These are phyloP conservation scores for Penicillium sp. DNA, from an alignment of 2,329 filamentous ascomycete species.

Conservation along the genomic window DNA sequence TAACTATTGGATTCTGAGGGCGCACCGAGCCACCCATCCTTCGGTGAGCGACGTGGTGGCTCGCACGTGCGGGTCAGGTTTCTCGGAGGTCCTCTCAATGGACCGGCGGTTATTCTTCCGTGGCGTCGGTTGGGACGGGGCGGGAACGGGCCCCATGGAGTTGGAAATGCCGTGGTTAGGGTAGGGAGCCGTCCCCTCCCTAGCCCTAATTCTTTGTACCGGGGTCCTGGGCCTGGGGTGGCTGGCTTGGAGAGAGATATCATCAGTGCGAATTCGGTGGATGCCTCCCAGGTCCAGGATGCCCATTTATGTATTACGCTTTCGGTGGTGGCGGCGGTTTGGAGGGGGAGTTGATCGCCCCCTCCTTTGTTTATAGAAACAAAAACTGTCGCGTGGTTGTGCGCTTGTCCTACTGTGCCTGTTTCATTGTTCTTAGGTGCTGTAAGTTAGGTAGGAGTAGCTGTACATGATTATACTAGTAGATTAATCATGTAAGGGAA, in stretches of 20 bases:
- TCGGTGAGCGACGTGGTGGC: constrained; percentile 18
- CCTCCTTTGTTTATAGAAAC: not conserved
- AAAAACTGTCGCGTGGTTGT: not conserved
- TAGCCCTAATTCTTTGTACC: not conserved
- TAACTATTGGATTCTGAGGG: constrained; percentile 34
- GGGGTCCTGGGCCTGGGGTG: constrained; percentile 6
- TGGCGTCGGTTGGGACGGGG: constrained; percentile 38
- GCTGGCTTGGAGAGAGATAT: not conserved
- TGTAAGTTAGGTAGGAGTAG: not conserved
- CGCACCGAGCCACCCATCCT: constrained; percentile 34
- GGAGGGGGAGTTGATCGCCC: constrained; percentile 2
- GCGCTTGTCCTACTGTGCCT: not conserved
- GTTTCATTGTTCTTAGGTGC: not conserved
- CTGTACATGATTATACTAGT: not conserved
- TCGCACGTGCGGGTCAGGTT: constrained; percentile 33
- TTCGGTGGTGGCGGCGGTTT: not conserved
- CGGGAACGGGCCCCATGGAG: constrained; percentile 32
- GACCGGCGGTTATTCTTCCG: constrained; percentile 32
- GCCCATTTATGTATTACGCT: not conserved
- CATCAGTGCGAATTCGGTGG: not conserved
- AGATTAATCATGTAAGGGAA: not conserved
- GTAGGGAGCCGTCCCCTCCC: constrained; percentile 9
- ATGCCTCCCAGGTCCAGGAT: constrained; percentile 5
- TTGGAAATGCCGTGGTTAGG: constrained; percentile 22
- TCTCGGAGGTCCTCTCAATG: constrained; percentile 24